A percentile compares a stretch with the other conserved stretches of the same genome.
These are phyloP conservation scores for Emericellopsis cladophorae DNA, from an alignment of 2,329 filamentous ascomycete genomes.

Conservation along the genomic window DNA sequence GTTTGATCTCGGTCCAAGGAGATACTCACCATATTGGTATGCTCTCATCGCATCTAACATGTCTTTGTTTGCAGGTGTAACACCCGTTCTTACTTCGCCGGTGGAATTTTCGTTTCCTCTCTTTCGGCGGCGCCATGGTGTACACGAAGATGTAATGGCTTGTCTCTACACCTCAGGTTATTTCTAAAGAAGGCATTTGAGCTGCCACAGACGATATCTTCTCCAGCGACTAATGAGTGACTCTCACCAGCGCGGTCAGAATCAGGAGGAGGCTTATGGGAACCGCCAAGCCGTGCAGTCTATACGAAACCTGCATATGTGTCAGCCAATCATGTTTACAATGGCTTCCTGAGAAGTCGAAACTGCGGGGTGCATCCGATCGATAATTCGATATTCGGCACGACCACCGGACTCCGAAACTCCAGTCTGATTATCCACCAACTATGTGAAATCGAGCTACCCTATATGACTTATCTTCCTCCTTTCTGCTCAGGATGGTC, in stretches of 20 bases:
- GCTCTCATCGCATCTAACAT: slow-evolving; percentile 32
- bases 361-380: neutral
- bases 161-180: too few species aligned
- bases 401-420: too few species aligned
- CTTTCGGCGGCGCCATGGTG: slow-evolving; percentile 19
- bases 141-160: neutral
- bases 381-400: too few species aligned
- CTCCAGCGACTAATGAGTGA: too few species aligned
- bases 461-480: too few species aligned
- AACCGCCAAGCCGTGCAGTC: neutral
- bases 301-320: neutral
- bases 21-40: slow-evolving; percentile 29
- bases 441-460: too few species aligned
- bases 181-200: too few species aligned
- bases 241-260: too few species aligned
- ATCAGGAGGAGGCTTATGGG: too few species aligned
- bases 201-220: too few species aligned
- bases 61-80: slow-evolving; percentile 23
- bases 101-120: slow-evolving; percentile 23
- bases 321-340: neutral
- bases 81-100: slow-evolving; percentile 23
- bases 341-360: neutral
- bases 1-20: neutral
- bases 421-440: too few species aligned
- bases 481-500: too few species aligned